phyloP scores from a whole-genome alignment of 148 eudicot species.

The Polygonum aviculare region DNA sequence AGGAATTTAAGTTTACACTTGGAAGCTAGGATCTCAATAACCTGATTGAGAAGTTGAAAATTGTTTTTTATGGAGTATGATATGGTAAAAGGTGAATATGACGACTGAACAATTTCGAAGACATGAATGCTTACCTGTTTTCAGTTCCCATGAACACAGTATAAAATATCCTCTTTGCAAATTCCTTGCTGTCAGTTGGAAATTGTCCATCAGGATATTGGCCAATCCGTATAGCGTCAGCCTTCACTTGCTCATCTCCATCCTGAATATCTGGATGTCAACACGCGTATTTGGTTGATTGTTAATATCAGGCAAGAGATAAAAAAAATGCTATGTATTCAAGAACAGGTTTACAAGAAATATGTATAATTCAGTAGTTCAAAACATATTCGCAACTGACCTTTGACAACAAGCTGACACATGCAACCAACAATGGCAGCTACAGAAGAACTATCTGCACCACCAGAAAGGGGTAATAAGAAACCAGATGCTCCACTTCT shows the following conservation, averaged over 20 bases:
- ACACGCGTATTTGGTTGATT: neutral
- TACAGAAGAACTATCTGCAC: constrained; percentile 98
- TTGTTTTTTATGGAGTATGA: neutral
- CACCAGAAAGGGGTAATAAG: constrained; percentile 96
- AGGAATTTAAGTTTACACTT: neutral
- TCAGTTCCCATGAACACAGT: constrained; percentile 94
- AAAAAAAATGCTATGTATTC: neutral
- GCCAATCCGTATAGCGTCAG: constrained; percentile 89
- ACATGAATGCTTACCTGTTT: constrained; percentile 49
- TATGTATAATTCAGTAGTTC: neutral
- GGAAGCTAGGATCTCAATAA: neutral
- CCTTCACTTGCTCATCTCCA: constrained; percentile 84
- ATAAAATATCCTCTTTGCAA: constrained; percentile 87
- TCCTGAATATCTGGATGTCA: constrained; percentile 50
- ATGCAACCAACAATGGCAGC: constrained; percentile 98
- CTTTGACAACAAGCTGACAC: constrained; percentile 98
- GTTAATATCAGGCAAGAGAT: neutral
- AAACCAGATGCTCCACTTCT: constrained; percentile 99
- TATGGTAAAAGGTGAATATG: neutral
- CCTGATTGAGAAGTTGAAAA: neutral
- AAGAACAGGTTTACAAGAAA: neutral
- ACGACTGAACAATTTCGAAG: neutral
- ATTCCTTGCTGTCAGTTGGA: constrained; percentile 84
- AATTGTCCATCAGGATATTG: constrained; percentile 75
- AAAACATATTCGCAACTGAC: constrained; percentile 22